A percentile compares a stretch with the other conserved stretches of the same genome.
These are phyloP conservation scores for Candida succiphila DNA, from an alignment of 805 yeast species.

Conservation along the genomic window DNA sequence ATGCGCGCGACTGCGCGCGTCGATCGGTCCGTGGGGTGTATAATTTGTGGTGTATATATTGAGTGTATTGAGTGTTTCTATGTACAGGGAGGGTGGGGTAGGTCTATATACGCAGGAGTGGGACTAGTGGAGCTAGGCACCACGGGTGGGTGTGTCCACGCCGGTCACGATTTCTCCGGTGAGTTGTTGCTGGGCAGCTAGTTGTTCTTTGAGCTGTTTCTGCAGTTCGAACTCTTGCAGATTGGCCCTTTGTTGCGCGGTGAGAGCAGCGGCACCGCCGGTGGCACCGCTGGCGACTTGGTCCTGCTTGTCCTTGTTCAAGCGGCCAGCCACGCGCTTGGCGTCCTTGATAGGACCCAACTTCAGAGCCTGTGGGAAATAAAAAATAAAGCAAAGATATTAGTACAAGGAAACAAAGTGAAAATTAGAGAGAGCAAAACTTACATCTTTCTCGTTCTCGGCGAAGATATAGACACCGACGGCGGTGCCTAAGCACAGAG, in stretches of 20 bases:
- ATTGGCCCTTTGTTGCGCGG: constrained; percentile 39
- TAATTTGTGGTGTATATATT: too few relatives aligned
- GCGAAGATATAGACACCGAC: constrained; percentile 65
- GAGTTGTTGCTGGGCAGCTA: constrained; percentile 54
- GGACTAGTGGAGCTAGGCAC: too few relatives aligned
- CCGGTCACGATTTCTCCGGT: constrained; percentile 39
- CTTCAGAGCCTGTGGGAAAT: constrained; percentile 40
- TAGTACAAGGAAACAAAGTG: neutral
- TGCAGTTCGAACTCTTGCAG: constrained; percentile 60
- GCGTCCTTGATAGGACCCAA: constrained; percentile 86
- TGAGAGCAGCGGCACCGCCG: constrained; percentile 3
- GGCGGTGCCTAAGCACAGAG: constrained; percentile 49
- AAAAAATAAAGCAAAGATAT: neutral
- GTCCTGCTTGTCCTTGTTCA: constrained; percentile 22
- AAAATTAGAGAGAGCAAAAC: too few relatives aligned
- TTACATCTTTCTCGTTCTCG: constrained; percentile 51
- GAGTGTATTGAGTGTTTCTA: too few relatives aligned
- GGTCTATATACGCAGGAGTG: too few relatives aligned
- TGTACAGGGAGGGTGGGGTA: too few relatives aligned
- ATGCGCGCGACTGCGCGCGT: too few relatives aligned
- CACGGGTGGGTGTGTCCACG: constrained; percentile 23
- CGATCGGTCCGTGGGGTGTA: too few relatives aligned
- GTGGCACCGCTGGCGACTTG: constrained; percentile 5
- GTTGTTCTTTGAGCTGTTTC: constrained; percentile 45
- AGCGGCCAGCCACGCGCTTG: constrained; percentile 41